Evolutionary conservation across 2,329 filamentous ascomycete genomes (phyloP).

Genomic region (Cladophialophora carrionii): DNA sequence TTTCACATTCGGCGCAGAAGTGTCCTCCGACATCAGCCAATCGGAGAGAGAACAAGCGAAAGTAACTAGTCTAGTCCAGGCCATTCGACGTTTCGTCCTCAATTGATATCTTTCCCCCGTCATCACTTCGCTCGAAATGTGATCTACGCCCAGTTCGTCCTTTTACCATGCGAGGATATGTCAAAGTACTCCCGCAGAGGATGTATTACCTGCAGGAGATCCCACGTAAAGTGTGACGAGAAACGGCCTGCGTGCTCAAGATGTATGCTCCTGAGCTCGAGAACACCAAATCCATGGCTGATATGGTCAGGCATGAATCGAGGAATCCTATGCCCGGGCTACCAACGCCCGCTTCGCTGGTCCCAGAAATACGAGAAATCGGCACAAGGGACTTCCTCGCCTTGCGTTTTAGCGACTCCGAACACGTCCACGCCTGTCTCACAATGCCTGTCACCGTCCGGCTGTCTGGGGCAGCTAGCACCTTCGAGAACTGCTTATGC

Average conservation of each 20-base stretch:
- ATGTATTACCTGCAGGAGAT: constrained; percentile 6
- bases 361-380: constrained; percentile 15
- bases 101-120: not conserved
- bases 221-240: constrained; percentile 16
- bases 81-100: not conserved
- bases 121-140: constrained; percentile 3
- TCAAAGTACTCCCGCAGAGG: constrained; percentile 18
- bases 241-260: constrained; percentile 16
- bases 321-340: constrained; percentile 16
- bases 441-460: not conserved
- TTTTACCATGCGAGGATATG: constrained; percentile 6
- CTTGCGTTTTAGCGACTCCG: not conserved
- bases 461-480: not conserved
- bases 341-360: constrained; percentile 14
- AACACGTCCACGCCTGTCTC: not conserved
- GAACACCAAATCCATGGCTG: not conserved
- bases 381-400: not conserved
- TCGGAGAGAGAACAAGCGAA: constrained; percentile 3
- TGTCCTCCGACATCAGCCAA: constrained; percentile 15
- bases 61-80: not conserved
- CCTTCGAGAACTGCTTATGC: not conserved
- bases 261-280: constrained; percentile 9
- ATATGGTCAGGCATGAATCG: constrained; percentile 13
- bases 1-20: constrained; percentile 11
- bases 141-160: not conserved